phyloP scores from a whole-genome alignment of 768 basidiomycete species.

The Boletus sp. region DNA sequence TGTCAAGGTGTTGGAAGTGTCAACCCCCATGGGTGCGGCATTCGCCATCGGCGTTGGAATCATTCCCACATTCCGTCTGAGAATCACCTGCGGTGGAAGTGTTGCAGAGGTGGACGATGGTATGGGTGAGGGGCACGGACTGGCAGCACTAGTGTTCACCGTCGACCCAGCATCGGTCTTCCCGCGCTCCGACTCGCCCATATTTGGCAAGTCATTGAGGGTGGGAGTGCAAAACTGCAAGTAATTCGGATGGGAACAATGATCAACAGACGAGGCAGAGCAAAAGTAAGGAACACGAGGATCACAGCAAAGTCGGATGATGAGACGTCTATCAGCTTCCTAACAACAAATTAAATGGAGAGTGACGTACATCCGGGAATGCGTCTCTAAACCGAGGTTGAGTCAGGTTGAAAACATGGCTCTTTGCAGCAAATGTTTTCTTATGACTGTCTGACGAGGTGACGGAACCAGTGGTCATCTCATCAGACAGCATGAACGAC shows the following conservation, averaged over 20 bases:
- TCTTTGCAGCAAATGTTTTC: slow-evolving; percentile 66
- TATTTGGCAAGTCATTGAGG: slow-evolving; percentile 82
- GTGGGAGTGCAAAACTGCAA: slow-evolving; percentile 65
- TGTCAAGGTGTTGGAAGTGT: slow-evolving; percentile 20
- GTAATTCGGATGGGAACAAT: slow-evolving; percentile 7
- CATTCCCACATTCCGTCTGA: slow-evolving; percentile 18
- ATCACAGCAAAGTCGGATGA: slow-evolving; percentile 17
- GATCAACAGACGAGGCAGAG: slow-evolving; percentile 20
- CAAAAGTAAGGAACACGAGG: slow-evolving; percentile 10
- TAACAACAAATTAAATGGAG: slow-evolving; percentile 17
- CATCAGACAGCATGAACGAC: slow-evolving; percentile 93
- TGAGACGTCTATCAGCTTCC: slow-evolving; percentile 21
- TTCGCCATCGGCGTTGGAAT: slow-evolving; percentile 20
- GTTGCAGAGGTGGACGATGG: slow-evolving; percentile 22
- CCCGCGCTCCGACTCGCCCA: slow-evolving; percentile 79
- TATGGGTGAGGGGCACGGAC: slow-evolving; percentile 14
- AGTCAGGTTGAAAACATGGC: slow-evolving; percentile 81
- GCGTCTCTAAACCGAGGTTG: slow-evolving; percentile 82
- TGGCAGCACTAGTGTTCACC: slow-evolving; percentile 16
- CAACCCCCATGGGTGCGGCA: slow-evolving; percentile 7
- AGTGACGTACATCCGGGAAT: slow-evolving; percentile 76
- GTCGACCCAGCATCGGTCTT: slow-evolving; percentile 35
- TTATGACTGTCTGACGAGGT: slow-evolving; percentile 79
- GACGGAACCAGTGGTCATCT: slow-evolving; percentile 94
- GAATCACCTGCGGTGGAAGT: slow-evolving; percentile 18